Evolutionary conservation across 2,329 filamentous ascomycete species (phyloP), one percentile per base, ranked within the genome.

Genomic region (Corinectria fuckeliana): DNA sequence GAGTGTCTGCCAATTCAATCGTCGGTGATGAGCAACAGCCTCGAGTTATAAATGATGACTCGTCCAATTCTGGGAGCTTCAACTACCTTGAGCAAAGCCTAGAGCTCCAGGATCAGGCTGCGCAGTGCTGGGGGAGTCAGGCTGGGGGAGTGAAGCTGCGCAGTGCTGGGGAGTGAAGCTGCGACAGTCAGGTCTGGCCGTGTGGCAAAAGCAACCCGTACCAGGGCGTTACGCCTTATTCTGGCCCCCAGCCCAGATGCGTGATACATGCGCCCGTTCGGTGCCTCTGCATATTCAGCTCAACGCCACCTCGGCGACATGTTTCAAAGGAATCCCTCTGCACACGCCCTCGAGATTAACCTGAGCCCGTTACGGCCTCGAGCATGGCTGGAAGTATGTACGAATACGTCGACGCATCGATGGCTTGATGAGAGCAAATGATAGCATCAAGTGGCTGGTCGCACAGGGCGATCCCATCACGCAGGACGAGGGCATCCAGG

Each of bases 391-490:
- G n/a, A 34, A 34, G 1, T n/a, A n/a, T n/a, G n/a, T n/a, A n/a
- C n/a, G n/a, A n/a, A n/a, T 62, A 63, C 7, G 4, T 14, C 8
- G 59, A 63, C 28, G 34, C 20, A 1, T 50, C 10, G 42, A 58
- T 42, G 25, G n/a, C 20, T 28, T 23, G 11, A 5, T 13, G 3
- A 28, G 47, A 10, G 58, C 61, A 3, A 53, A 50, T 8, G 48
- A 53, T 8, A 63, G 56, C 32, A 59, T 63, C 50, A 61, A 62
- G 42, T 63, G 61, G 61, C 39, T 63, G 14, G 61, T 62, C 7
- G 30, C 55, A 3, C 54, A 59, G 30, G 59, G 59, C 20, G 61
- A 63, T 18, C 48, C 62, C 0, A 61, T 63, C 21, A 49, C 56
- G 13, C 48, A 30, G 30, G 50, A 32, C 23, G 42, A 58, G 10